Base-by-base conservation (phyloP, 306 rosid genomes). In the Cicer yamashitae region DNA sequence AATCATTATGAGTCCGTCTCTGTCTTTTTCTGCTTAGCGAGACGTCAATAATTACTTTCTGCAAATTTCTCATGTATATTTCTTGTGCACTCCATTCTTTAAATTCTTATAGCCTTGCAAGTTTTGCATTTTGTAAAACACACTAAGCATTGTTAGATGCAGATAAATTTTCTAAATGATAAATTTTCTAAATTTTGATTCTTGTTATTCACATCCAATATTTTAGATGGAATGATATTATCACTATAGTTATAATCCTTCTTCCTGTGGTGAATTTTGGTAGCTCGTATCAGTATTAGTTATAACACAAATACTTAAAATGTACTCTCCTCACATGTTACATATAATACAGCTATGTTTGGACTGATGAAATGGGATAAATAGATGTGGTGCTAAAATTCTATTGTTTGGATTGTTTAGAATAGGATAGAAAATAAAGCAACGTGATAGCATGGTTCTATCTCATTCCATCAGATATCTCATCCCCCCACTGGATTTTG, bases 131-230 rank as follows among this genome's bases (percentile, higher is more conserved):
- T 66, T 77, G 44, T 13, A 18, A 4, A 60, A 48, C 40, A 62
- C 37, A 15, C 46, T 61, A 47, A 53, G 34, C 51, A 64, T 34
- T 71, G 38, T 44, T 71, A 62, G 78, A 46, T 77, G 57, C 70
- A 10, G 20, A 18, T 47, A 18, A 50, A 52, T n/a, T 75, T 75
- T 18, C 46, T 10, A 40, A 76, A 18, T 51, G 20, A 18, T 47
- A 18, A 50, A 52, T n/a, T 75, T 75, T 18, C 46, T 10, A 40
- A 76, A 18, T 51, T 11, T 13, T 67, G 57, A 41, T 6, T 17
- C 5, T 7, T 69, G 52, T 20, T 62, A 40, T 43, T 45, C 34
- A 14, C 37, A 13, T 8, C 37, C 61, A 54, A 40, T 66, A 37
- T 10, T 46, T 56, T 57, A n/a, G 43, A 61, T 22, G 25, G n/a